Evolutionary conservation across 2,329 filamentous ascomycete species (phyloP), one percentile per base, ranked within the genome.

Genomic region (Fusarium albidum): DNA sequence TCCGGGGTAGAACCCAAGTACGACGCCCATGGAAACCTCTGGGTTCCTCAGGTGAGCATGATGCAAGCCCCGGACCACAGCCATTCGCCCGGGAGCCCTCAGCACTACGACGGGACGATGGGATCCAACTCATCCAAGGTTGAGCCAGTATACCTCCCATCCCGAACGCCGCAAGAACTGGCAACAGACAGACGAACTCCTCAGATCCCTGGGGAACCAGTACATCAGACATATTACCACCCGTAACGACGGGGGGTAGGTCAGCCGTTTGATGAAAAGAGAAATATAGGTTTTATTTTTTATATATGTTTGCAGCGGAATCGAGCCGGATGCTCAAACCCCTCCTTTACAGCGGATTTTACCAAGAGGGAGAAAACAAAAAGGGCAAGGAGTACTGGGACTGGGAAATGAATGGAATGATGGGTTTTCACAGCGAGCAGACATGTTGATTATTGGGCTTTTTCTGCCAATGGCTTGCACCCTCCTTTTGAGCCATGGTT

Each of bases 1-100:
- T 37, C 34, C 39, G 55, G 26, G 35, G 38, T 59, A n/a, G 59
- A 61, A 48, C 64, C 66, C 15, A 71, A 72, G 53, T 63, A 70
- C 14, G 69, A 72, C 51, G 65, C 61, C 14, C 63, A 71, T 35
- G 68, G 68, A 34, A 71, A 69, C 38, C 40, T 70, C 12, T 73
- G 71, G 72, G 45, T 68, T 48, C 69, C 69, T 13, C 70, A 73
- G 38, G 70, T 72, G 38, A 70, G 69, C 48, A 68, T 69, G 59
- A 57, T 73, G 47, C 65, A 68, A 34, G 50, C 62, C 35, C 56
- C 61, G 31, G 54, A 44, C 42, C 65, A 57, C 44, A 26, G 55
- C 18, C 47, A 50, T 33, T 64, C 64, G 18, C 64, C 63, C 18
- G 50, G 53, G 21, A 59, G 54, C 27, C 53, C 61, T 9, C 56